Base-by-base conservation (phyloP, 2,329 filamentous ascomycete genomes). In the Trichoderma breve region DNA sequence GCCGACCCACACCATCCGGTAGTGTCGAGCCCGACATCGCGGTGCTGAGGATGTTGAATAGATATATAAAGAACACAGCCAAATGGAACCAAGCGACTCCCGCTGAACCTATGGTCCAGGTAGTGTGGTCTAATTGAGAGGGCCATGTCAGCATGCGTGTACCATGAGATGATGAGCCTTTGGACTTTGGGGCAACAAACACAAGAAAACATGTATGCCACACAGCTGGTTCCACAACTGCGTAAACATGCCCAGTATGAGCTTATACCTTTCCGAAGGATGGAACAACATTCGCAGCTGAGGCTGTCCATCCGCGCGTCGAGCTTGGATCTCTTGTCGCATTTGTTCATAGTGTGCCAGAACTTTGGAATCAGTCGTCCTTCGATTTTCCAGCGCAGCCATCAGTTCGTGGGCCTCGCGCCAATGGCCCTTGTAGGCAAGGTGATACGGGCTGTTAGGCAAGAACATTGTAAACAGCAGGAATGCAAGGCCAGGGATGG, bases 401-500 rank as follows among this genome's bases (percentile, higher is more conserved):
- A 92, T 84, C 55, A 88, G 86, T 26, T 83, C 76, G 55, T 89
- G 83, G 0, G 89, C 88, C 77, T 93, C 87, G 32, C 92, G 90
- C 85, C 90, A 91, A 1, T 89, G 86, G 73, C 91, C 91, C 75
- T 91, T 86, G 18, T 86, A 86, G 6, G 92, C 91, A 6, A 93
- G 83, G 91, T 91, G 93, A 68, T 92, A 86, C 0, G 92, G 92
- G 64, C 85, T 91, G 74, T 87, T 87, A 0, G 88, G 89, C 74
- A 91, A 86, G 80, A 90, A 90, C 77, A 89, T 85, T 51, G 43
- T 21, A 24, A 90, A 82, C 1, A 88, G 88, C 30, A 85, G 76
- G 61, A 91, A 82, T 1, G 90, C 76, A 14, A 86, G 76, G 0
- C 84, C 87, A 0, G 88, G 89, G 0, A 89, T 78, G 75, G 87